A percentile compares a stretch with the other conserved stretches of the same genome.
Conservation (phyloP, 176 grass and related monocot genomes). For the Triticum turgidum region DNA sequence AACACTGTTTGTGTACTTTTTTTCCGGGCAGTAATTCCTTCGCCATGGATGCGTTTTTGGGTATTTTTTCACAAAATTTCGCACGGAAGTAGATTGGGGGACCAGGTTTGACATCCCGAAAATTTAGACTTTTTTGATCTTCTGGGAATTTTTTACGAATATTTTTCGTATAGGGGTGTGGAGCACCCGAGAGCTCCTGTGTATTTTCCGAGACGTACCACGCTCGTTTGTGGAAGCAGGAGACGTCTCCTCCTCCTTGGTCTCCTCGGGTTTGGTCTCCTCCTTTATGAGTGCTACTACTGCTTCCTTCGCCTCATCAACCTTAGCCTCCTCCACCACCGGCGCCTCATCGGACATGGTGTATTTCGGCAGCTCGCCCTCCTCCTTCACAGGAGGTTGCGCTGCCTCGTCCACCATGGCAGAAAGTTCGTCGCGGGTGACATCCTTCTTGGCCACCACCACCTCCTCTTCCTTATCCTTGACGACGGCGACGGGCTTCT, state of each 20-base stretch:
- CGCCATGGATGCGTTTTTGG: too few species aligned
- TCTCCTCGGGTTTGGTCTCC: background rate
- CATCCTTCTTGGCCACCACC: conserved; percentile 5
- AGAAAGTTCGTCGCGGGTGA: background rate
- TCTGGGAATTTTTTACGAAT: too few species aligned
- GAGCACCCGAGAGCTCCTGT: too few species aligned
- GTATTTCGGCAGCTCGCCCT: conserved; percentile 22
- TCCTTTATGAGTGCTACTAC: background rate
- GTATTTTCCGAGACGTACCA: background rate
- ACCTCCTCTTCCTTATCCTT: background rate
- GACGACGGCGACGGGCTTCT: background rate
- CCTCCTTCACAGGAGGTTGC: conserved; percentile 17
- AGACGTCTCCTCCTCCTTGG: background rate
- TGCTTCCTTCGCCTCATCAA: conserved; percentile 5
- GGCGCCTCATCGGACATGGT: conserved; percentile 19
- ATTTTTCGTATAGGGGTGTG: too few species aligned
- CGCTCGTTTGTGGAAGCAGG: conserved; percentile 10
- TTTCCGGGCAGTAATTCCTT: too few species aligned
- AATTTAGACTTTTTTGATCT: too few species aligned
- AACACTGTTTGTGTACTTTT: too few species aligned
- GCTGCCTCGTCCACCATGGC: background rate
- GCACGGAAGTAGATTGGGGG: too few species aligned
- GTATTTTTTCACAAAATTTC: too few species aligned
- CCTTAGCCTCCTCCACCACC: background rate
- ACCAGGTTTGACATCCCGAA: too few species aligned